Evolutionary conservation across 2,329 filamentous ascomycete species (phyloP), one percentile per base, ranked within the genome.

Genomic region (Phaeoacremonium minimum): DNA sequence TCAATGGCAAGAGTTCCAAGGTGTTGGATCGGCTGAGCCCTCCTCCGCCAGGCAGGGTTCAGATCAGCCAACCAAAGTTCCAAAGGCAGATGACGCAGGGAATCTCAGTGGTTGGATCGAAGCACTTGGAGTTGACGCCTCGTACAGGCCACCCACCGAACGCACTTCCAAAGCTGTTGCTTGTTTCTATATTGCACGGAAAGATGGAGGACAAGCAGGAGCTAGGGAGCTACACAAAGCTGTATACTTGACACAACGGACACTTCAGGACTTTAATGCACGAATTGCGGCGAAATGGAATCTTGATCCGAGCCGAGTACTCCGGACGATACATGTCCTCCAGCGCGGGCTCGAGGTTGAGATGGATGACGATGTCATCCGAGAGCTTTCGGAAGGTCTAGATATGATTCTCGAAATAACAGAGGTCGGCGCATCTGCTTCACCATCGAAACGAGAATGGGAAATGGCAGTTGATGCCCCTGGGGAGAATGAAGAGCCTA

Each of bases 351-450:
- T 96, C 2, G 80, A 89, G 51, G 80, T 97, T 37, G 79, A 94
- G 53, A 75, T 97, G 49, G 93, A 97, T 52, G 89, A 97, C 52
- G 89, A 96, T 44, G 83, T 94, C 32, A 78, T 97, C 19, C 76
- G 77, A 30, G 85, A 91, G 57, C 69, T 97, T 35, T 77, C 80
- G 2, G 93, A 98, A 63, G 90, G 89, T 19, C 88, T 97, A 59
- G 91, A 95, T 53, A 93, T 97, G 84, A 77, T 83, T 40, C 73
- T 86, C 39, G 83, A 93, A 48, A 69, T 86, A 29, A 56, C 58
- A 14, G 69, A 76, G 47, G 51, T 67, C n/a, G 49, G 58, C 18
- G 46, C 49, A 28, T 48, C 49, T 7, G 40, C 57, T 8, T 49
- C 57, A 5, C 61, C 66, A 18, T 49, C 66, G 28, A 80, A 80